These are phyloP conservation scores for Adansonia grandidieri DNA, from an alignment of 441 rosid species.

Conservation along the genomic window DNA sequence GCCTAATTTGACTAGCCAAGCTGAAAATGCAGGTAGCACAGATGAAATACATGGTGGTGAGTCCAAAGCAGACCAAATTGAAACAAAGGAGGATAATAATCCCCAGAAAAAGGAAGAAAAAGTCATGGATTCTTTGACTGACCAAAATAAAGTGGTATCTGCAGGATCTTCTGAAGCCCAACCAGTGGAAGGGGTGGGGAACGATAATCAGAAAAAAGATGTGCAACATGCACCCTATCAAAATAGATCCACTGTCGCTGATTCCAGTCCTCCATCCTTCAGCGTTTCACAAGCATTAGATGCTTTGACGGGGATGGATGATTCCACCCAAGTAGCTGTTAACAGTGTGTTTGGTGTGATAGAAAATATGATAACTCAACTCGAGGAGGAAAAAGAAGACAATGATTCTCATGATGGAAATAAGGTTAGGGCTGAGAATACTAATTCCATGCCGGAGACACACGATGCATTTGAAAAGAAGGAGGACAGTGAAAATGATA, in stretches of 20 bases:
- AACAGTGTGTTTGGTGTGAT: conserved; percentile 96
- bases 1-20: conserved; percentile 34
- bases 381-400: conserved; percentile 66
- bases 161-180: conserved; percentile 53
- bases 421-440: conserved; percentile 37
- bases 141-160: conserved; percentile 52
- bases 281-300: conserved; percentile 81
- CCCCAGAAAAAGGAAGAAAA: conserved; percentile 52
- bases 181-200: conserved; percentile 53
- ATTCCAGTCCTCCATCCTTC: conserved; percentile 52
- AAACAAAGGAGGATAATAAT: conserved; percentile 45
- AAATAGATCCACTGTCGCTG: conserved; percentile 45
- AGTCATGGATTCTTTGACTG: conserved; percentile 44
- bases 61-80: conserved; percentile 46
- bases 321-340: conserved; percentile 96
- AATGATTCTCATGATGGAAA: conserved; percentile 33
- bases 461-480: conserved; percentile 26
- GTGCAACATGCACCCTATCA: conserved; percentile 49
- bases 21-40: conserved; percentile 43
- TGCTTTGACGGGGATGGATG: conserved; percentile 94
- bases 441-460: conserved; percentile 29
- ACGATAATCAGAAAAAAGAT: conserved; percentile 59
- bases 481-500: conserved; percentile 39
- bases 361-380: conserved; percentile 83
- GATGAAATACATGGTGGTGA: conserved; percentile 45